Percentiles rank a stretch among this genome's conserved stretches.
Conservation (phyloP, 139 green algal genomes). For the Pleodorina starrii region DNA sequence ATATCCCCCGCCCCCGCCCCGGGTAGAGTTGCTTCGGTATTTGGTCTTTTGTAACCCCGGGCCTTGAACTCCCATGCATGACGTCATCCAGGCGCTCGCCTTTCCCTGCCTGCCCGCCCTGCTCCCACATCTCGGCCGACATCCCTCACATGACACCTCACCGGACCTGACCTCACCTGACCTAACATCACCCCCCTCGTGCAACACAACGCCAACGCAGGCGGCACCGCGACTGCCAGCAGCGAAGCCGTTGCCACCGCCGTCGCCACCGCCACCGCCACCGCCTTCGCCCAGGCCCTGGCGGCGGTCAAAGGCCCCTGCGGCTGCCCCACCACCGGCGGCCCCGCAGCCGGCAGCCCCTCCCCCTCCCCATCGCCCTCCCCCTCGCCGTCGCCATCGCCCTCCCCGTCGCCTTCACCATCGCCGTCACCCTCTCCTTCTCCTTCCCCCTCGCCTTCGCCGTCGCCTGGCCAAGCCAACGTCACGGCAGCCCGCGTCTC, state of each 20-base stretch:
- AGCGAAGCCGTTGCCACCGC: slow-evolving; percentile 45
- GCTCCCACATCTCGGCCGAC: not conserved
- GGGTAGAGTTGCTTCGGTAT: no score
- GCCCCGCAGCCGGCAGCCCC: not conserved
- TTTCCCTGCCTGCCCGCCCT: not conserved
- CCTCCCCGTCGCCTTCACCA: not conserved
- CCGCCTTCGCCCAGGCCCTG: slow-evolving; percentile 48
- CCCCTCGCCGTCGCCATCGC: not conserved
- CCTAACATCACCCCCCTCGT: no score
- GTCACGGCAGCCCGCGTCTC: no score
- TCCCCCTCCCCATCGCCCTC: not conserved
- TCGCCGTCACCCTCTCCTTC: not conserved
- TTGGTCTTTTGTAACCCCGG: not conserved
- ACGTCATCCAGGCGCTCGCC: not conserved
- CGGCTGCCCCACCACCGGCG: not conserved
- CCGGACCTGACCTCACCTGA: no score
- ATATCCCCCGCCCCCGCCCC: no score
- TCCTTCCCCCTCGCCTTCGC: not conserved
- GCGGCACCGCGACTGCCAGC: slow-evolving; percentile 30
- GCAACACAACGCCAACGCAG: no score
- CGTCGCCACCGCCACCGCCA: slow-evolving; percentile 55
- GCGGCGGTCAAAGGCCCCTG: slow-evolving; percentile 42
- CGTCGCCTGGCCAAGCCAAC: no score
- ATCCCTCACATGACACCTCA: not conserved
- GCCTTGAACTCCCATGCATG: not conserved